Conservation (phyloP, 2,329 filamentous ascomycete genomes). For the Coniochaeta hoffmannii region DNA sequence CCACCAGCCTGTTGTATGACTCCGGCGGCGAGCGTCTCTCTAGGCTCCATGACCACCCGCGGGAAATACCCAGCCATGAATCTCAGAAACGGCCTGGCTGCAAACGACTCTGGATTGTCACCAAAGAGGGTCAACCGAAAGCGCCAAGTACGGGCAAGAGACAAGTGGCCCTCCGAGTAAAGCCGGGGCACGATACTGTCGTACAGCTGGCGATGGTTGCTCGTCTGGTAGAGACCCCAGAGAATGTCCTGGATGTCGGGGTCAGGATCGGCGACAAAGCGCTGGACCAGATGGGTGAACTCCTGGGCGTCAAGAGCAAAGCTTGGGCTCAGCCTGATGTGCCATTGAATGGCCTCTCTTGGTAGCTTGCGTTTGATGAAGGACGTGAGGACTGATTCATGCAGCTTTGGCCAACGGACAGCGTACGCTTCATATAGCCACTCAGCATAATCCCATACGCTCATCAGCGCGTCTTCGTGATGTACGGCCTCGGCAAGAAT, state of each 20-base stretch:
- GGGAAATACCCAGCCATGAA: constrained; percentile 40
- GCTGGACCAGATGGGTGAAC: constrained; percentile 32
- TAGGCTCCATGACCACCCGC: neutral
- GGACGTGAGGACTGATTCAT: constrained; percentile 36
- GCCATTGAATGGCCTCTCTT: constrained; percentile 36
- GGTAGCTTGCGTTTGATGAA: constrained; percentile 32
- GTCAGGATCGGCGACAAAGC: constrained; percentile 30
- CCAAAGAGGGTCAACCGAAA: constrained; percentile 28
- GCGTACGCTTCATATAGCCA: constrained; percentile 31
- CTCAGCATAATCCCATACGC: constrained; percentile 30
- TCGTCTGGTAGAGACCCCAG: constrained; percentile 36
- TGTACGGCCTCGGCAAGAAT: constrained; percentile 25
- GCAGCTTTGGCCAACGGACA: constrained; percentile 42
- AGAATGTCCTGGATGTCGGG: constrained; percentile 31
- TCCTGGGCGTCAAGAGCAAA: constrained; percentile 33
- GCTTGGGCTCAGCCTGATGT: constrained; percentile 32
- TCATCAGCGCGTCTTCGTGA: constrained; percentile 23
- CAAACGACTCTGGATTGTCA: constrained; percentile 33
- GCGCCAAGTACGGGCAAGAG: constrained; percentile 40
- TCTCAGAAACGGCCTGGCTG: constrained; percentile 38
- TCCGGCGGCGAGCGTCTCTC: neutral
- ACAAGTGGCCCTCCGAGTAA: constrained; percentile 37
- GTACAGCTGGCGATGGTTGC: constrained; percentile 36
- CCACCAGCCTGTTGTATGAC: neutral
- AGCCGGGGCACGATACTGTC: constrained; percentile 44